phyloP scores from a whole-genome alignment of 805 yeast genomes.

The Kuraishia hungarica region DNA sequence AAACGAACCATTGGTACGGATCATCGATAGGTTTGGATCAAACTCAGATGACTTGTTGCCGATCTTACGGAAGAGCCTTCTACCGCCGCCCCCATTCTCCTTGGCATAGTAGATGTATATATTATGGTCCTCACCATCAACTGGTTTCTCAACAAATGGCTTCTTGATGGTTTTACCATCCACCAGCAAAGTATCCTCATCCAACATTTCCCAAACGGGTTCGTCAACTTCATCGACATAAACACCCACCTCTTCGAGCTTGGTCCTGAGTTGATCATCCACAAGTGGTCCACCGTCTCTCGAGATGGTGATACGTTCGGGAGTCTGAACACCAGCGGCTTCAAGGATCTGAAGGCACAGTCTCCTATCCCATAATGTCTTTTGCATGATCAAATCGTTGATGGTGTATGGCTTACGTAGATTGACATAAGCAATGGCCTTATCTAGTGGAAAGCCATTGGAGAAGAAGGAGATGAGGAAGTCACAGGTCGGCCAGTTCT shows the following conservation, averaged over 20 bases:
- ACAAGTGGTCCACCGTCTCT: slow-evolving; percentile 96
- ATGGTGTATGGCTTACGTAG: slow-evolving; percentile 84
- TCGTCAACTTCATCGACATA: slow-evolving; percentile 41
- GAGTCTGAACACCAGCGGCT: slow-evolving; percentile 82
- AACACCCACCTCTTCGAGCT: slow-evolving; percentile 56
- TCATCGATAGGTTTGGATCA: slow-evolving; percentile 66
- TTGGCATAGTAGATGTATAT: slow-evolving; percentile 86
- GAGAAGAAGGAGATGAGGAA: slow-evolving; percentile 89
- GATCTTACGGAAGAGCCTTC: slow-evolving; percentile 87
- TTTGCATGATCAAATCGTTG: slow-evolving; percentile 86
- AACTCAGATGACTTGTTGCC: slow-evolving; percentile 96
- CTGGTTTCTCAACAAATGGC: slow-evolving; percentile 98
- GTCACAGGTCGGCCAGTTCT: slow-evolving; percentile 99
- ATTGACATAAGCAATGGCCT: slow-evolving; percentile 86
- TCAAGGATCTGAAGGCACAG: slow-evolving; percentile 73
- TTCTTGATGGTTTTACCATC: slow-evolving; percentile 66
- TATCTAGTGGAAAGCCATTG: slow-evolving; percentile 93
- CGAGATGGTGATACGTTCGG: slow-evolving; percentile 77
- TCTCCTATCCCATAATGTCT: slow-evolving; percentile 95
- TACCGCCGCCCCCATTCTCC: slow-evolving; percentile 94
- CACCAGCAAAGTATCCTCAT: slow-evolving; percentile 74
- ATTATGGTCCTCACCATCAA: slow-evolving; percentile 97
- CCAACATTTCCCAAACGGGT: slow-evolving; percentile 82
- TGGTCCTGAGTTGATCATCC: slow-evolving; percentile 54
- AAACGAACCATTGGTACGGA: slow-evolving; percentile 86